Conservation (phyloP, 2,329 filamentous ascomycete species). For the Pseudogymnoascus sp. region DNA sequence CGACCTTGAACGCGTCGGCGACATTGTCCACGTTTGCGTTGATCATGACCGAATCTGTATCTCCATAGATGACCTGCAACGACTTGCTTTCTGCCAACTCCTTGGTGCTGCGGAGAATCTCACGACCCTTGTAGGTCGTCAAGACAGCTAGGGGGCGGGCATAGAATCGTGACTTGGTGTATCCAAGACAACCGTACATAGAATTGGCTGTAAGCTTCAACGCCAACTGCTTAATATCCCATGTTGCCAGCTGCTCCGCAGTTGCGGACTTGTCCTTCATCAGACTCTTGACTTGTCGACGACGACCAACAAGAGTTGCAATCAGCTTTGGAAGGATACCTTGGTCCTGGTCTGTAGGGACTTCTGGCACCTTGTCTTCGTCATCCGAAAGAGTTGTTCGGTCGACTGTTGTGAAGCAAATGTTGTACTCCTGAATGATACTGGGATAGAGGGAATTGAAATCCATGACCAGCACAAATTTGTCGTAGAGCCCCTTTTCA, state of each 20-base stretch:
- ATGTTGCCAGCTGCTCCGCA: slow-evolving; percentile 77
- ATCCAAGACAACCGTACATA: slow-evolving; percentile 98
- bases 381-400: slow-evolving; percentile 63
- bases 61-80: slow-evolving; percentile 94
- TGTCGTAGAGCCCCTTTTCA: slow-evolving; percentile 95
- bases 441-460: slow-evolving; percentile 99
- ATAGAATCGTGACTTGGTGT: slow-evolving; percentile 95
- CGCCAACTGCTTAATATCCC: slow-evolving; percentile 97
- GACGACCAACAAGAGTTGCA: slow-evolving; percentile 78
- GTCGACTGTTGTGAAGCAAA: slow-evolving; percentile 97
- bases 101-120: slow-evolving; percentile 93
- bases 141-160: slow-evolving; percentile 89
- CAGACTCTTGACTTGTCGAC: slow-evolving; percentile 85
- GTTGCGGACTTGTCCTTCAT: slow-evolving; percentile 94
- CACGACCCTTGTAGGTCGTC: slow-evolving; percentile 93
- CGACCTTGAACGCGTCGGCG: slow-evolving; percentile 81
- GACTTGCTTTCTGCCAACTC: slow-evolving; percentile 87
- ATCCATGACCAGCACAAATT: slow-evolving; percentile 98
- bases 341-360: slow-evolving; percentile 68
- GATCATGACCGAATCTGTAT: slow-evolving; percentile 99
- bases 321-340: slow-evolving; percentile 89
- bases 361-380: slow-evolving; percentile 81
- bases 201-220: slow-evolving; percentile 97
- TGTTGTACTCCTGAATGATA: slow-evolving; percentile 99
- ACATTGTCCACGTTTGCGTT: slow-evolving; percentile 96